A percentile compares a stretch with the other conserved stretches of the same genome.
phyloP scores from a whole-genome alignment of 106 monocot genomes.

The Posidonia australis region DNA sequence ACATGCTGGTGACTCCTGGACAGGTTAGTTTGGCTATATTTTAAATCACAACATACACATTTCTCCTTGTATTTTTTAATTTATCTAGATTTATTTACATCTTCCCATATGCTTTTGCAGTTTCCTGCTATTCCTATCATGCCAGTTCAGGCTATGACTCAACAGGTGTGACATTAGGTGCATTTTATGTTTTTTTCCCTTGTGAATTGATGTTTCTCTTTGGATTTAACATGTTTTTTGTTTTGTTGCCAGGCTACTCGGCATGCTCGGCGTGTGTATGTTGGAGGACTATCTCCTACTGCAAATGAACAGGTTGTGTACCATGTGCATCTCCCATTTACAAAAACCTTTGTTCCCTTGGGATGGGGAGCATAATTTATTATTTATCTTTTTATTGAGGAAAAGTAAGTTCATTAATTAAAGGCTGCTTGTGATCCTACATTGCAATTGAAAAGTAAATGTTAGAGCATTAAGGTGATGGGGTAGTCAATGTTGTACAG shows the following conservation, averaged over 20 bases:
- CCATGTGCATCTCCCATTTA: background rate
- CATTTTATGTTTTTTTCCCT: background rate
- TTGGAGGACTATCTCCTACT: constrained; percentile 84
- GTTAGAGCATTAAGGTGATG: too few species aligned
- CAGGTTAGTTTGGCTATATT: constrained; percentile 35
- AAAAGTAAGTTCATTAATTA: too few species aligned
- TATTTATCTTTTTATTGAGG: too few species aligned
- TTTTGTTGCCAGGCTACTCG: constrained; percentile 59
- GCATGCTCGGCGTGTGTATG: constrained; percentile 96
- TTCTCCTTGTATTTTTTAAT: background rate
- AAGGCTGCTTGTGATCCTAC: too few species aligned
- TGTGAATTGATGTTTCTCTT: background rate
- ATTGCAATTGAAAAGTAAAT: too few species aligned
- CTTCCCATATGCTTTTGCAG: constrained; percentile 13
- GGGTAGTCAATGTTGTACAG: too few species aligned
- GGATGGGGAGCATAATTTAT: too few species aligned
- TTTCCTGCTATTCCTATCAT: constrained; percentile 39
- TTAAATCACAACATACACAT: background rate
- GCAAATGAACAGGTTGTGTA: constrained; percentile 80
- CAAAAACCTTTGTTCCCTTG: too few species aligned
- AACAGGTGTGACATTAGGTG: constrained; percentile 24
- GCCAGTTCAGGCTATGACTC: constrained; percentile 58
- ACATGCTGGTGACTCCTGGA: constrained; percentile 45
- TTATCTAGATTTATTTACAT: background rate
- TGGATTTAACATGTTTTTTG: background rate